Base-by-base conservation (phyloP, 768 basidiomycete genomes). In the Glaciozyma martinii region DNA sequence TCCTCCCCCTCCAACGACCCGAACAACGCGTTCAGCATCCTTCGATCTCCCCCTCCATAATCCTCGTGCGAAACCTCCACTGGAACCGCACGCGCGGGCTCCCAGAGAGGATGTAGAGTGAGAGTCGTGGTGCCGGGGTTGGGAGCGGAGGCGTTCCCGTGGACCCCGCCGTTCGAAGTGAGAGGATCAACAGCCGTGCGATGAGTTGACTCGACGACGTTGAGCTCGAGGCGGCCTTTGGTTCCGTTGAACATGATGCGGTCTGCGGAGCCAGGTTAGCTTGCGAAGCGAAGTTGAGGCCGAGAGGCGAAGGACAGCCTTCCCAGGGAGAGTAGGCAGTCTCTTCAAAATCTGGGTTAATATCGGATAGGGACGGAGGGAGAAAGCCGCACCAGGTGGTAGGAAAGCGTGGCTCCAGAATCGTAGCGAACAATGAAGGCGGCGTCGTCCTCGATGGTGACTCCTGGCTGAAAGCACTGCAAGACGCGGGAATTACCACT, bases 391-490 rank as follows among this genome's bases (percentile, higher is more conserved):
- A 74, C 50, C 54, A 82, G 72, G 72, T 82, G 81, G 70, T 82
- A 83, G 7, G 80, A 80, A 79, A 83, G 78, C n/a, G 79, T 81
- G 1, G 77, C 80, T 4, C 79, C 81, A 16, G 75, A 78, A 60
- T 78, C 77, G 70, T 81, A 82, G 44, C 78, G 77, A 19, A 82
- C 80, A 56, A 82, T 75, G 8, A 82, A 76, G 55, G 78, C 76
- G 79, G 82, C 81, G 67, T 82, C 82, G 66, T 82, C 82, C 72
- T 82, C 82, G 62, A 82, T 82, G 10, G 77, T 79, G 58, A 80
- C 78, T 5, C 74, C 77, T 29, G 78, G 74, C 21, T 76, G 77
- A 62, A 80, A 80, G 25, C 78, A 77, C 78, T 79, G 56, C 5
- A 44, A 21, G 40, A 9, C 37, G 15, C 47, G 15, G n/a, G 37